Percentiles rank a stretch among this genome's conserved stretches.
These are phyloP conservation scores for Colletotrichum sp. DNA, from an alignment of 2,329 filamentous ascomycete species.

Conservation along the genomic window DNA sequence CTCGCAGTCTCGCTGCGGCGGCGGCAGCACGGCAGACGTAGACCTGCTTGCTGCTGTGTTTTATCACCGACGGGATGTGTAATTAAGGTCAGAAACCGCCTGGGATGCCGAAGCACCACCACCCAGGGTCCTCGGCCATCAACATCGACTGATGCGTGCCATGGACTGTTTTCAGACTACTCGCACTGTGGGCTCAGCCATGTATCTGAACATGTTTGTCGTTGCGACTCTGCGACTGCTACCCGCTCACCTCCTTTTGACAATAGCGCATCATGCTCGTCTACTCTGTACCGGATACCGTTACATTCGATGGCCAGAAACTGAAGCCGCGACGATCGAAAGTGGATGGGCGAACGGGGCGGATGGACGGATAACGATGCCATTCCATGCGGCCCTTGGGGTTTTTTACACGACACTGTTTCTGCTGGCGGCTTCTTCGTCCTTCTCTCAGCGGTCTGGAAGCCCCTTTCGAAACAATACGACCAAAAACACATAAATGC, in stretches of 20 bases:
- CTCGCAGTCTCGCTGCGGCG: not conserved
- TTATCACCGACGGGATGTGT: slow-evolving; percentile 1
- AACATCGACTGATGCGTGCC: not conserved
- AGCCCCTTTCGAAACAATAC: not conserved
- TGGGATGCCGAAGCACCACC: not conserved
- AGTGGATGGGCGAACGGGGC: not conserved
- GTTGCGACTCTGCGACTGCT: not conserved
- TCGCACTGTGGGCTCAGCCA: not conserved
- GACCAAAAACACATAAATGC: not conserved
- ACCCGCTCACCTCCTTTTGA: not conserved
- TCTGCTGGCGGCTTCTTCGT: not conserved
- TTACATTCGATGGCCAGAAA: slow-evolving; percentile 11
- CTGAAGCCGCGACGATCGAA: slow-evolving; percentile 10
- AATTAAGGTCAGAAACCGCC: slow-evolving; percentile 1
- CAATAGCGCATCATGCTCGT: not conserved
- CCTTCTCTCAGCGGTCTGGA: not conserved
- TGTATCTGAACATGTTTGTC: not conserved
- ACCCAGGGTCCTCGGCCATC: not conserved
- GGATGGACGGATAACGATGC: not conserved
- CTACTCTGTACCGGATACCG: not conserved
- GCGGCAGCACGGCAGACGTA: not conserved
- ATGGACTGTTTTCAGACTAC: not conserved
- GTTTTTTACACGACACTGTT: not conserved
- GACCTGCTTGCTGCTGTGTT: not conserved
- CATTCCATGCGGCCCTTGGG: not conserved